Base-by-base conservation (phyloP, 192 early-diverging fungal genomes). In the Helicostylum pulchrum region DNA sequence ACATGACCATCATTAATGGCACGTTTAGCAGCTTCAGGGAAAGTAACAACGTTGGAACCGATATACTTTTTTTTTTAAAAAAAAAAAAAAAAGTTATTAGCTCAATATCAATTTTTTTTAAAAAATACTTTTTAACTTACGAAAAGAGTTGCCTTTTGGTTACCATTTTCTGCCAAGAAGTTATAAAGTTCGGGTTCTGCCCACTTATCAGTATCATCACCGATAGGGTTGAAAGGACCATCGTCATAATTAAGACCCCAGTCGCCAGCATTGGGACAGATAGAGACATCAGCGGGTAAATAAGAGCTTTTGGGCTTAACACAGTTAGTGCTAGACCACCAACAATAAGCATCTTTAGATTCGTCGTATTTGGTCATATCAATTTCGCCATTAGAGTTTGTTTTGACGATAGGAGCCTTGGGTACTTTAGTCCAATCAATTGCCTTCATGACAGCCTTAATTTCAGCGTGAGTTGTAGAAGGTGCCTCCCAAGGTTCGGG, bases 1-100 rank as follows among this genome's bases (percentile, higher is more conserved):
- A 79, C 71, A 62, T 89, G 83, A n/a, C 87, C 83, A 36, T 62
- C 56, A 30, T 26, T 39, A 10, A 73, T 26, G 2, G 71, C 71
- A 20, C 65, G 45, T 4, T 45, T 43, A 17, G 65, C 70, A 19
- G 66, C 70, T 17, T 55, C 56, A 4, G 75, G 75, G 31, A 44
- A 71, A 15, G 52, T 61, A 0, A 68, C 17, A 12, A 77, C 64
- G 68, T 72, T 72, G 52, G 66, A 68, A 6, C 75, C 75, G 56
- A 77, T 77, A 55, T 62, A 71, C 57, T 59, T 74, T 46, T 56
- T 34, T 51, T 46, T 17, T 17, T n/a, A n/a, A 44, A n/a, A n/a
- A 26, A 59, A 67, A 71, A 32, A 58, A 21, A 17, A 20, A 47
- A 31, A 46, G 15, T 39, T 23, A 53, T 7, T 53, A 6, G 36